phyloP scores from a whole-genome alignment of 257 asterid genomes.

The Ehretia macrophylla region DNA sequence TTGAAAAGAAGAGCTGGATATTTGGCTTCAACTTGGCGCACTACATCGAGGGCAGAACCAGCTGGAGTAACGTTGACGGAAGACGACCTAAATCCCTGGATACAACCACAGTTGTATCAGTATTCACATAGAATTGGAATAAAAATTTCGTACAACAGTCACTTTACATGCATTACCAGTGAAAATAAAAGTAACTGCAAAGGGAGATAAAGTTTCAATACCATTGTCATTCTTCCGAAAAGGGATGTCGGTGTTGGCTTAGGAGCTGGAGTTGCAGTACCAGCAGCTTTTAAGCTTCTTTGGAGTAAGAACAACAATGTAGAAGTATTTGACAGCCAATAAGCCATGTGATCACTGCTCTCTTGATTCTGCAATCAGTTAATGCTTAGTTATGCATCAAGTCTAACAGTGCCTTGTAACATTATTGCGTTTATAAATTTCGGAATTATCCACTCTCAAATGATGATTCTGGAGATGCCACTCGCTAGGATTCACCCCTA shows the following conservation, averaged over 20 bases:
- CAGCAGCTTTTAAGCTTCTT: constrained; percentile 80
- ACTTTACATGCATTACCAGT: background rate
- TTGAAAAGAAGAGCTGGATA: constrained; percentile 96
- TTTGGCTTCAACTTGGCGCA: constrained; percentile 94
- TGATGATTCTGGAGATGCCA: background rate
- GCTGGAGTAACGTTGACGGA: constrained; percentile 69
- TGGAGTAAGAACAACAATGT: constrained; percentile 86
- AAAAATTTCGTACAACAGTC: background rate
- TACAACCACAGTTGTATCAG: constrained; percentile 9
- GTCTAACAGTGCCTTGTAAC: background rate
- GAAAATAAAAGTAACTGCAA: background rate
- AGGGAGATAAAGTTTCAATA: constrained; percentile 26
- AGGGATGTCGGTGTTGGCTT: constrained; percentile 78
- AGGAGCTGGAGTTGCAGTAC: constrained; percentile 64
- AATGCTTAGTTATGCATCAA: constrained; percentile 18
- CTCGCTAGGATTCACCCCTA: too few relatives aligned
- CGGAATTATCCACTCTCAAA: background rate
- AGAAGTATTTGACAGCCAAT: constrained; percentile 96
- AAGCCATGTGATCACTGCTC: constrained; percentile 79
- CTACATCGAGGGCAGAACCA: constrained; percentile 75
- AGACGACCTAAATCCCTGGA: constrained; percentile 94
- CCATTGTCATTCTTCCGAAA: constrained; percentile 99
- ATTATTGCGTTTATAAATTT: background rate
- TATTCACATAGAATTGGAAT: constrained; percentile 3
- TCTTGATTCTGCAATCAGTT: constrained; percentile 85